A percentile compares a stretch with the other conserved stretches of the same genome.
phyloP scores from a whole-genome alignment of 164 flowering plant genomes.

The Macadamia integrifolia region DNA sequence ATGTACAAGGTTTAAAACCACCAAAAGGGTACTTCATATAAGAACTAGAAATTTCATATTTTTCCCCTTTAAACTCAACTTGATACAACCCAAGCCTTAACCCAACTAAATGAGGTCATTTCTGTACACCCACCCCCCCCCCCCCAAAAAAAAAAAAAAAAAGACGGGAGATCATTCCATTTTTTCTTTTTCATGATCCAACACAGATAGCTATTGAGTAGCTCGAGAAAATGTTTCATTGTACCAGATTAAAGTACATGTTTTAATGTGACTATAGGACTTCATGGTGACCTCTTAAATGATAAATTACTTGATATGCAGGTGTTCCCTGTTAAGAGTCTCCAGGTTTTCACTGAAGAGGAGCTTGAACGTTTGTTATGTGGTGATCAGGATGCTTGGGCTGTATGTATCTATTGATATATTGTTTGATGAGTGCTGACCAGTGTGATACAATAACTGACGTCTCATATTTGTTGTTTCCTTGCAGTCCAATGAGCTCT shows the following conservation, averaged over 20 bases:
- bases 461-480: slow-evolving; percentile 3
- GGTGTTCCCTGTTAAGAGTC: slow-evolving; percentile 72
- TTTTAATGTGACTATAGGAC: not conserved
- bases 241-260: not conserved
- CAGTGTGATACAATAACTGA: not conserved
- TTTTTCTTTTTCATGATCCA: too few relatives aligned
- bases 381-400: slow-evolving; percentile 74
- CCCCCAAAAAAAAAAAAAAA: too few relatives aligned
- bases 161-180: too few relatives aligned
- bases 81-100: too few relatives aligned
- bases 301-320: slow-evolving; percentile 23
- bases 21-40: too few relatives aligned
- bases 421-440: not conserved
- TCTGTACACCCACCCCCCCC: too few relatives aligned
- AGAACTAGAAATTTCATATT: too few relatives aligned
- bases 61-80: too few relatives aligned
- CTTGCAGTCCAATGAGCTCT: slow-evolving; percentile 51
- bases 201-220: too few relatives aligned
- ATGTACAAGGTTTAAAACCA: too few relatives aligned
- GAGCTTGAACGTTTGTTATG: slow-evolving; percentile 83
- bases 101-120: too few relatives aligned
- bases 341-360: slow-evolving; percentile 71
- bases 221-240: too few relatives aligned
- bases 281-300: not conserved
- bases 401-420: slow-evolving; percentile 39